Base-by-base conservation (phyloP, 306 rosid genomes). In the Morella rubra region DNA sequence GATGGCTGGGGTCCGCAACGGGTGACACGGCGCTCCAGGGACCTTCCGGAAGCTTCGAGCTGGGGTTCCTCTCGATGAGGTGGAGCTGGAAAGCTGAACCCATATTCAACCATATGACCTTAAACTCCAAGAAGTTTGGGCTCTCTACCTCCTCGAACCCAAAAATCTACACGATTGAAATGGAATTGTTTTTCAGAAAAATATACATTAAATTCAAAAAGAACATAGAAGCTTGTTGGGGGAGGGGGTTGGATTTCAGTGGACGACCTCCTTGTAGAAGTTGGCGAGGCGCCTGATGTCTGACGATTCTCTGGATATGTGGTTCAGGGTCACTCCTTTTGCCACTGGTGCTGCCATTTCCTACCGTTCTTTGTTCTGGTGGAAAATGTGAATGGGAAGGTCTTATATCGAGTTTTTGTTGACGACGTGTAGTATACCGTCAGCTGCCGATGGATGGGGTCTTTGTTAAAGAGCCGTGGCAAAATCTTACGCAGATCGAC, bases 11-110 rank as follows among this genome's bases (percentile, higher is more conserved):
- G 70, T 93, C 93, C 19, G 84, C 79, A 1, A 88, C 76, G 8
- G 98, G 81, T 53, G 98, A 84, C 9, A 80, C 67, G 81, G 96
- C 91, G 56, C 89, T 89, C 82, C 81, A 88, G 10, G 98, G 98
- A 59, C 96, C 88, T 82, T 91, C 96, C 0, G 98, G 98, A 18
- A 93, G 97, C 73, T 78, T 88, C 75, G 65, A 81, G 8, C 44
- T 52, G 5, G 96, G 93, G 78, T 91, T 67, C 41, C 96, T 88
- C 79, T 91, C 87, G 45, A 93, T 90, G 59, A 93, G 85, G 67
- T 93, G 98, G 11, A 93, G 81, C 69, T 53, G 77, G 3, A 88
- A 73, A 40, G 89, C 81, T 0, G 88, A 81, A 0, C 89, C 90
- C 32, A 83, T 84, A 18, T 73, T 84, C 4, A 93, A 82, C 97